These are phyloP conservation scores for Paraurostyla sp. DNA, from an alignment of 73 alveolate genomes.

Conservation along the genomic window DNA sequence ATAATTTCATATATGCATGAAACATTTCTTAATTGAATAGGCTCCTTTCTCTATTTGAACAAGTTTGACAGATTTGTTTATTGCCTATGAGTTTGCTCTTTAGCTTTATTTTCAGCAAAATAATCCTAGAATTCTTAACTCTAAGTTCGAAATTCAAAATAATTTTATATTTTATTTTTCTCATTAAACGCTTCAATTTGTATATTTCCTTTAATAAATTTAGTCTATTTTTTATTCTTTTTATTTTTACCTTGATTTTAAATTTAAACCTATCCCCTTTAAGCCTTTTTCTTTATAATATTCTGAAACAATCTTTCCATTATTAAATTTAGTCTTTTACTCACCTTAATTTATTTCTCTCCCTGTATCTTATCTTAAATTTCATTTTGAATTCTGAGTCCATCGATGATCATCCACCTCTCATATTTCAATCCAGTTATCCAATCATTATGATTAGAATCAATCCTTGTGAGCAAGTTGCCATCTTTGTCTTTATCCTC, in stretches of 20 bases:
- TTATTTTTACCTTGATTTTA: background rate
- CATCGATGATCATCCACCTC: conserved; percentile 46
- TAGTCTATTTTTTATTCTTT: background rate
- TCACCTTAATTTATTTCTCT: background rate
- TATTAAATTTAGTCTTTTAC: conserved; percentile 20
- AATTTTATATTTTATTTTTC: no score
- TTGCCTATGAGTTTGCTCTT: no score
- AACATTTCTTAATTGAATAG: background rate
- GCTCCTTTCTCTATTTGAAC: background rate
- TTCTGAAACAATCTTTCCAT: conserved; percentile 11
- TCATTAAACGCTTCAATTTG: no score
- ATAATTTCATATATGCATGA: background rate
- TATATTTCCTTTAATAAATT: no score
- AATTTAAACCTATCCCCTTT: background rate
- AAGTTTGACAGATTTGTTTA: background rate
- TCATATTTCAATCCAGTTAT: conserved; percentile 15
- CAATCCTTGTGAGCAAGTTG: background rate
- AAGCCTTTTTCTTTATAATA: background rate
- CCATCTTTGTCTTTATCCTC: background rate
- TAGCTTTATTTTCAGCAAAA: no score
- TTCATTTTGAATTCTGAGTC: conserved; percentile 4
- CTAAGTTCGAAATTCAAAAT: no score
- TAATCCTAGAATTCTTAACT: no score
- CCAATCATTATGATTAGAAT: conserved; percentile 9
- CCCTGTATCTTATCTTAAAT: background rate